Evolutionary conservation across 139 green algal genomes (phyloP), one percentile per base, ranked within the genome.

Genomic region (Chlorella sp.): DNA sequence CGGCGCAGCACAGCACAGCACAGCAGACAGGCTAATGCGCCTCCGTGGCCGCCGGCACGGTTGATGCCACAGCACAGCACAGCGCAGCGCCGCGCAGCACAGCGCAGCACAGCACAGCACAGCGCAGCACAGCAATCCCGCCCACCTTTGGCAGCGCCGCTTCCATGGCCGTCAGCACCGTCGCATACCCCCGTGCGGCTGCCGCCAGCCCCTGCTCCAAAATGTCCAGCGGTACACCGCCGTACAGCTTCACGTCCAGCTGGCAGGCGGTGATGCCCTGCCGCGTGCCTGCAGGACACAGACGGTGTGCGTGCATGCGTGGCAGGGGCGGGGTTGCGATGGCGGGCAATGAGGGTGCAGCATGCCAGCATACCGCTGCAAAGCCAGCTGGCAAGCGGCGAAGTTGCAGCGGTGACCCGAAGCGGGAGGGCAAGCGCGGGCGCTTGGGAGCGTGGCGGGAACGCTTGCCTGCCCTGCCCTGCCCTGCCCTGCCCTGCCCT

Each of bases 161-260:
- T 81, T 93, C 89, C 95, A 97, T 97, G 36, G 40, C 40, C 4
- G 81, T 69, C 37, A 96, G 86, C 64, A 96, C 77, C 30, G 88
- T 60, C 12, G 71, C 36, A 26, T 92, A 86, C 34, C 88, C 94
- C 0, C 64, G 60, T 0, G 68, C 84, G 2, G 94, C 95, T 5
- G 79, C 84, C 4, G 37, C 76, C 69, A 97, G 66, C 15, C 71
- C 93, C 37, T 91, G 78, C 32, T 81, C 81, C 22, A 96, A 24
- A 11, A 94, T 69, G 3, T 68, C 53, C 60, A 96, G 36, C 19
- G 92, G 94, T 28, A 98, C 82, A 32, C 96, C 96, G 32, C 89
- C 91, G 2, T 89, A 90, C 32, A 95, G 78, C 91, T 98, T 97
- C 19, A 94, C 94, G 61, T 96, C 94, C 28, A 97, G 91, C 89